Percentiles rank a stretch among this genome's conserved stretches.
Conservation (phyloP, 208 protist species). For the Acanthamoeba rhysodes region DNA sequence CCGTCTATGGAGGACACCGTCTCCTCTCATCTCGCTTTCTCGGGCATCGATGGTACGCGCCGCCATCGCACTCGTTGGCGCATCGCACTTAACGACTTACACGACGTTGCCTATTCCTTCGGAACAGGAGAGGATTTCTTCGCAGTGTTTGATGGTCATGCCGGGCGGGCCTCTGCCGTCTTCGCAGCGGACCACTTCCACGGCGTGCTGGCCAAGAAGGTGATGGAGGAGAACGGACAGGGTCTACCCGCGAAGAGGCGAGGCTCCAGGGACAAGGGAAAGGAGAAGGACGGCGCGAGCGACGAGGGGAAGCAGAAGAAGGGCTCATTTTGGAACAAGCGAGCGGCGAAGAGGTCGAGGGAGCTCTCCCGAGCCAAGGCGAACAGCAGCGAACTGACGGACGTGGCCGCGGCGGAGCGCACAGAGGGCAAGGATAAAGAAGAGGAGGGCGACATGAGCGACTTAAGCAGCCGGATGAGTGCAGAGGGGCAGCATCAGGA, state of each 20-base stretch:
- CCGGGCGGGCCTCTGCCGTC: constrained; percentile 58
- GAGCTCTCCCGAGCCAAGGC: background rate
- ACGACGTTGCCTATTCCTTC: background rate
- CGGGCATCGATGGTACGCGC: constrained; percentile 21
- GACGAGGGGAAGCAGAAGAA: background rate
- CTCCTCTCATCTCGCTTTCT: constrained; percentile 56
- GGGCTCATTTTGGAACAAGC: constrained; percentile 52
- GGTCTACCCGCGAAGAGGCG: constrained; percentile 1
- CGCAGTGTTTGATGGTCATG: constrained; percentile 74
- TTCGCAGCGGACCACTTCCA: constrained; percentile 73
- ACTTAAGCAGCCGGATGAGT: background rate
- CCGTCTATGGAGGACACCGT: constrained; percentile 75
- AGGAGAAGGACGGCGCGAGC: background rate
- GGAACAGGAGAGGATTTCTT: constrained; percentile 59
- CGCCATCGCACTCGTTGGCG: no score
- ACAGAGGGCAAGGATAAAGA: background rate
- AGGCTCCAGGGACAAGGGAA: constrained; percentile 5
- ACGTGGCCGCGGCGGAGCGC: background rate
- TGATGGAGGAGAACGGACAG: constrained; percentile 4
- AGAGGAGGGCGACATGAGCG: background rate
- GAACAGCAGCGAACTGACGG: background rate
- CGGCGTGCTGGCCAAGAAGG: constrained; percentile 62
- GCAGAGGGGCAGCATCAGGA: constrained; percentile 23
- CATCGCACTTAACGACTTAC: background rate
- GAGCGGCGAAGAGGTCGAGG: constrained; percentile 6